Evolutionary conservation across 2,329 filamentous ascomycete species (phyloP).

Genomic region (Atkinsonella texensis): DNA sequence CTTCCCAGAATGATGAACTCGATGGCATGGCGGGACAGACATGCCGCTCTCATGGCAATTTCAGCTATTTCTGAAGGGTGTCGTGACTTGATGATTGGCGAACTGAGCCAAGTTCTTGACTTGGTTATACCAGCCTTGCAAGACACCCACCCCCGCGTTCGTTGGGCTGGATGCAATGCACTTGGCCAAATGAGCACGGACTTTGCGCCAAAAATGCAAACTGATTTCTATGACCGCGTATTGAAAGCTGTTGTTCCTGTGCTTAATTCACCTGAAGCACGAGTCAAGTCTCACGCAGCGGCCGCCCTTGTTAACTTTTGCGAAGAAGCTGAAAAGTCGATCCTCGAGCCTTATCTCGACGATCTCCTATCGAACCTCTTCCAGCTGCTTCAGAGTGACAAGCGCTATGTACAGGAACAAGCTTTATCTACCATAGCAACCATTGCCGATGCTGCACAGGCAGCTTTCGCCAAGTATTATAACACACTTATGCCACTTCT

Average conservation of each 20-base stretch:
- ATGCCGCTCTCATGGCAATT: conserved; percentile 96
- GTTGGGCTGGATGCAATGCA: conserved; percentile 96
- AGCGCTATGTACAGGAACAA: conserved; percentile 96
- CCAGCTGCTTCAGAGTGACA: conserved; percentile 76
- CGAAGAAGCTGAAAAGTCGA: conserved; percentile 88
- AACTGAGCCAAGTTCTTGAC: conserved; percentile 86
- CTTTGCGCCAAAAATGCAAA: conserved; percentile 96
- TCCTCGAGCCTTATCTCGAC: conserved; percentile 87
- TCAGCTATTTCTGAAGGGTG: conserved; percentile 97
- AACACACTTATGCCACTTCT: conserved; percentile 90
- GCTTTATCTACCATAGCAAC: conserved; percentile 96
- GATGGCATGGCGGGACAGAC: conserved; percentile 84
- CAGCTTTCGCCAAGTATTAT: conserved; percentile 91
- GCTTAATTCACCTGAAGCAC: conserved; percentile 75
- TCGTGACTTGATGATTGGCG: conserved; percentile 86
- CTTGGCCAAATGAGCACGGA: conserved; percentile 99
- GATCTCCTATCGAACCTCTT: conserved; percentile 76
- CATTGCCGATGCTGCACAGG: conserved; percentile 95
- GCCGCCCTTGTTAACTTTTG: conserved; percentile 99
- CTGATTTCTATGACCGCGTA: conserved; percentile 81
- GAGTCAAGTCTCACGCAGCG: conserved; percentile 92
- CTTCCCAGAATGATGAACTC: conserved; percentile 96
- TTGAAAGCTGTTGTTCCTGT: conserved; percentile 88
- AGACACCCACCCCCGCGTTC: conserved; percentile 84
- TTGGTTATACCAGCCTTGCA: conserved; percentile 86